Evolutionary conservation across 768 basidiomycete species (phyloP).

Genomic region (Tylopilus balloui): DNA sequence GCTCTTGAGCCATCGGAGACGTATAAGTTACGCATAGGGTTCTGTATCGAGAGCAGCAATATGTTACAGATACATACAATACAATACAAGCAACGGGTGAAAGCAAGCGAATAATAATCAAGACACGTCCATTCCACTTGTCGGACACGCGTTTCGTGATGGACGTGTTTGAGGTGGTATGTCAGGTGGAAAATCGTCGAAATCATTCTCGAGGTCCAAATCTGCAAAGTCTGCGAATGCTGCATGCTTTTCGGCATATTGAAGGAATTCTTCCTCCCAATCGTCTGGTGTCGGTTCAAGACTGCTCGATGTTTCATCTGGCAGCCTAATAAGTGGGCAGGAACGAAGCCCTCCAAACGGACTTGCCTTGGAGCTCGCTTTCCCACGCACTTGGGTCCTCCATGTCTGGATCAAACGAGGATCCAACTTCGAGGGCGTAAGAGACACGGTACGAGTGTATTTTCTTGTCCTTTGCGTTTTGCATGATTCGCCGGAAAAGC

Average conservation of each 20-base stretch:
- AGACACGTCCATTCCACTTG: slow-evolving; percentile 26
- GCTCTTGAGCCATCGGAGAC: too few species aligned
- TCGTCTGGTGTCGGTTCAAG: slow-evolving; percentile 40
- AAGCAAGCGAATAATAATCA: slow-evolving; percentile 9
- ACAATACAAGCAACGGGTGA: not conserved
- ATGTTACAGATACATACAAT: slow-evolving; percentile 7
- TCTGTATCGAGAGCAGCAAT: not conserved
- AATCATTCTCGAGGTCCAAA: slow-evolving; percentile 30
- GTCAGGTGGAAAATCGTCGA: slow-evolving; percentile 13
- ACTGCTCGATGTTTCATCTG: slow-evolving; percentile 4
- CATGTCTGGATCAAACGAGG: slow-evolving; percentile 70
- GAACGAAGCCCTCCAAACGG: slow-evolving; percentile 1
- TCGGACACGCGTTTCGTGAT: not conserved
- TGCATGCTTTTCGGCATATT: slow-evolving; percentile 53
- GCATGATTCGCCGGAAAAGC: slow-evolving; percentile 66
- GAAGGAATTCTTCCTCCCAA: slow-evolving; percentile 51
- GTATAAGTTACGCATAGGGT: not conserved
- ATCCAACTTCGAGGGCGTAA: slow-evolving; percentile 65
- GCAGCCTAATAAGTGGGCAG: slow-evolving; percentile 1
- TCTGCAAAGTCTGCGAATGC: slow-evolving; percentile 47
- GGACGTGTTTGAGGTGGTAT: not conserved
- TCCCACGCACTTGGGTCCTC: slow-evolving; percentile 66
- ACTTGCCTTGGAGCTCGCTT: slow-evolving; percentile 45
- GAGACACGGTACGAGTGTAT: slow-evolving; percentile 57
- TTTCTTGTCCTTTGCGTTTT: slow-evolving; percentile 45